A percentile compares a stretch with the other conserved stretches of the same genome.
These are phyloP conservation scores for Sclerotinia nivalis DNA, from an alignment of 2,329 filamentous ascomycete genomes.

Conservation along the genomic window DNA sequence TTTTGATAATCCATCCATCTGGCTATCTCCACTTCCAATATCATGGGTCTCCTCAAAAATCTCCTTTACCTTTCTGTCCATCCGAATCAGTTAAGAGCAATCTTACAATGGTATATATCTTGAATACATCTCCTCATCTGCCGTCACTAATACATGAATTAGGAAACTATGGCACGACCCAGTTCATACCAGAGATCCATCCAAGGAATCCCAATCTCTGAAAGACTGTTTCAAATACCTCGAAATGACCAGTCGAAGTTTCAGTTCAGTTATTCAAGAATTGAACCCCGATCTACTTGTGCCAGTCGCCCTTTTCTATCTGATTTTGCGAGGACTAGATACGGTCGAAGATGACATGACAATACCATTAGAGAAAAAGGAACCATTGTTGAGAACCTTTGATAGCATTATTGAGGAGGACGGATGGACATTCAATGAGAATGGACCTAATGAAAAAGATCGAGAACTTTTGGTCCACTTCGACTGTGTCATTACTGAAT, in stretches of 20 bases:
- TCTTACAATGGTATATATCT: conserved; percentile 76
- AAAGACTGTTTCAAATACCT: conserved; percentile 85
- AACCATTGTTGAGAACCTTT: conserved; percentile 82
- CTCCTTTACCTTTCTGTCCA: conserved; percentile 73
- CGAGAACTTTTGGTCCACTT: conserved; percentile 90
- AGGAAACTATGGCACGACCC: conserved; percentile 98
- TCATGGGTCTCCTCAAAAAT: conserved; percentile 55
- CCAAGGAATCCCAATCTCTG: conserved; percentile 72
- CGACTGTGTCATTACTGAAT: conserved; percentile 80
- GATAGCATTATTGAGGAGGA: conserved; percentile 75
- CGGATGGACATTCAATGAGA: conserved; percentile 87
- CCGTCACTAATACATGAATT: conserved; percentile 28
- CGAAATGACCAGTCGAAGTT: conserved; percentile 87
- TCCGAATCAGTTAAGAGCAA: conserved; percentile 74
- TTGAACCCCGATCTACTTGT: conserved; percentile 91
- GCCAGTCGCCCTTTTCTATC: conserved; percentile 88
- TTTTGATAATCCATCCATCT: background rate
- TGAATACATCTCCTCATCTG: background rate
- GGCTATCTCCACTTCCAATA: conserved; percentile 35
- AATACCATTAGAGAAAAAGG: conserved; percentile 76
- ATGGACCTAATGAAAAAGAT: conserved; percentile 91
- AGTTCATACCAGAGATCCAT: conserved; percentile 77
- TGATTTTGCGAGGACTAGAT: conserved; percentile 86
- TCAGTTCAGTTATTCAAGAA: conserved; percentile 90
- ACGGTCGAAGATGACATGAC: conserved; percentile 99